Evolutionary conservation across 495 filamentous ascomycete genomes (phyloP).

Genomic region (Stereocaulon alpinum): DNA sequence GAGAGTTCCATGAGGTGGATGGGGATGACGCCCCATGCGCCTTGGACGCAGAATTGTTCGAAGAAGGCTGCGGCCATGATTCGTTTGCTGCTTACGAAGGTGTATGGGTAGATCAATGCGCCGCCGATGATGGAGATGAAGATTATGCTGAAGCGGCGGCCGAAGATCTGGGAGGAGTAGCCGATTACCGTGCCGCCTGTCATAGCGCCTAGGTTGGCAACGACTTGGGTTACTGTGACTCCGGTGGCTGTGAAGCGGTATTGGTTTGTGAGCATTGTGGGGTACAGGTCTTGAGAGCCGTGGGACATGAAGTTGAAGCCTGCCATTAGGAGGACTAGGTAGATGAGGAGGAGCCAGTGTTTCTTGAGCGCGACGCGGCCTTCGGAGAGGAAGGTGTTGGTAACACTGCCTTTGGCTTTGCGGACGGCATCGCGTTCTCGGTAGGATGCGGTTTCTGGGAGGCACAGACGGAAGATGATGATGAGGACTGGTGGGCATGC

Average conservation of each 20-base stretch:
- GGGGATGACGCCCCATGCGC: conserved; percentile 75
- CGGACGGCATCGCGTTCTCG: conserved; percentile 51
- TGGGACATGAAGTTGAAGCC: conserved; percentile 94
- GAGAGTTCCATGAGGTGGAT: conserved; percentile 85
- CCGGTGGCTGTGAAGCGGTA: conserved; percentile 59
- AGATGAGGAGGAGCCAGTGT: conserved; percentile 70
- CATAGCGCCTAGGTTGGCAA: conserved; percentile 76
- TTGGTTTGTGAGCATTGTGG: conserved; percentile 71
- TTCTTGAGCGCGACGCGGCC: conserved; percentile 64
- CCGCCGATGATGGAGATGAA: conserved; percentile 66
- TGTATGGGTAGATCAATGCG: conserved; percentile 73
- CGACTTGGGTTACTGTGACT: conserved; percentile 75
- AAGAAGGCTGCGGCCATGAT: conserved; percentile 84
- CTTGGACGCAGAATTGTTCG: conserved; percentile 83
- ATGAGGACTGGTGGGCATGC: conserved; percentile 71
- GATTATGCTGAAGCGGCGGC: conserved; percentile 72
- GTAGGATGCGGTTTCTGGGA: conserved; percentile 69
- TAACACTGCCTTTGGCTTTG: conserved; percentile 36
- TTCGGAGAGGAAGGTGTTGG: conserved; percentile 58
- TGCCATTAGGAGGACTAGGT: conserved; percentile 77
- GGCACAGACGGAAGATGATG: conserved; percentile 62
- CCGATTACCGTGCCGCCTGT: conserved; percentile 66
- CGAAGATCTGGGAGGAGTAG: conserved; percentile 71
- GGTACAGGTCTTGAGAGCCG: conserved; percentile 85
- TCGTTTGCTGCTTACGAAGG: conserved; percentile 46